These are phyloP conservation scores for Komagataea norvegica DNA, from an alignment of 1,139 yeast species.

Conservation along the genomic window DNA sequence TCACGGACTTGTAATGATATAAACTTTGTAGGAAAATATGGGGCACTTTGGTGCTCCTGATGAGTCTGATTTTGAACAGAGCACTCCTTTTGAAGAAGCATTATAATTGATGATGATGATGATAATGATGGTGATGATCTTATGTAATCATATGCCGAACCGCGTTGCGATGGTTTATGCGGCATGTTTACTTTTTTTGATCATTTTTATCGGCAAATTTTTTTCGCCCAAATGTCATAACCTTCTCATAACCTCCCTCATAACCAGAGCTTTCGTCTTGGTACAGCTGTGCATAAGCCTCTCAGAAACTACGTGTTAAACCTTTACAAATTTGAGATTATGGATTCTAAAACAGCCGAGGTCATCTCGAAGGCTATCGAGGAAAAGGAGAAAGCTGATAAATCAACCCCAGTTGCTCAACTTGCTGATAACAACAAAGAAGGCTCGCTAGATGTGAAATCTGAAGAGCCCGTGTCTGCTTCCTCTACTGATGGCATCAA, in stretches of 20 bases:
- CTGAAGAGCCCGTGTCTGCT: background rate
- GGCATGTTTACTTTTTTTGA: too few relatives aligned
- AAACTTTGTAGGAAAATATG: slow-evolving; percentile 5
- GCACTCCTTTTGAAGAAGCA: background rate
- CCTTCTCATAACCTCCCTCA: slow-evolving; percentile 11
- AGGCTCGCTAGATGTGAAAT: background rate
- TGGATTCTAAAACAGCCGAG: slow-evolving; percentile 23
- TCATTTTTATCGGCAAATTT: background rate
- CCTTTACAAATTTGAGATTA: slow-evolving; percentile 5
- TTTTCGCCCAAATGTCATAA: slow-evolving; percentile 2
- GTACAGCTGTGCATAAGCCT: background rate
- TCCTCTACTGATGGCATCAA: background rate
- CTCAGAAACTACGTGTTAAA: background rate
- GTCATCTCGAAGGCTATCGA: slow-evolving; percentile 22
- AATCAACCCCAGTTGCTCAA: background rate
- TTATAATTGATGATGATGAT: too few relatives aligned
- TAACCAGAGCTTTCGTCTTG: slow-evolving; percentile 4
- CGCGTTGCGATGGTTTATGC: background rate
- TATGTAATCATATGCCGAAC: background rate
- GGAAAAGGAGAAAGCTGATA: slow-evolving; percentile 13
- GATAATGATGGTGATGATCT: too few relatives aligned
- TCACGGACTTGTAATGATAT: slow-evolving; percentile 5
- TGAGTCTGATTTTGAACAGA: background rate
- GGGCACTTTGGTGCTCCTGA: slow-evolving; percentile 6
- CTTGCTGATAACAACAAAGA: too few relatives aligned